Evolutionary conservation across 371 early-diverging fungal species (phyloP).

Genomic region (Actinomucor elegans): DNA sequence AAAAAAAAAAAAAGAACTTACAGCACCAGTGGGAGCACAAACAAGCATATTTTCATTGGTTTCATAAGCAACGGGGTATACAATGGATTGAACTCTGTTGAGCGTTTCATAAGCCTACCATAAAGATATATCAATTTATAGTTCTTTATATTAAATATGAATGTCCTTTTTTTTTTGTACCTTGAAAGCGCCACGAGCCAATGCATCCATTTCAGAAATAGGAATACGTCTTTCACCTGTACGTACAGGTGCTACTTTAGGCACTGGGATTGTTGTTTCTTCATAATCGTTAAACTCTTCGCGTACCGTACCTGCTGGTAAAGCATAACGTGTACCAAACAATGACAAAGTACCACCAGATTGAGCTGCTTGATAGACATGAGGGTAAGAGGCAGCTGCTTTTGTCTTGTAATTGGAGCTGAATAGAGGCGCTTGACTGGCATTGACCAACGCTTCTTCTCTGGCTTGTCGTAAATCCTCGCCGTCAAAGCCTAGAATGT

Average conservation of each 20-base stretch:
- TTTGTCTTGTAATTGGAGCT: conserved; percentile 38
- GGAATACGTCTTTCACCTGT: conserved; percentile 58
- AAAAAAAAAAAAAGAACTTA: conserved; percentile 53
- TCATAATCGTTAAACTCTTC: conserved; percentile 73
- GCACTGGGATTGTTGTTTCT: conserved; percentile 78
- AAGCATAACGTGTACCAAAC: conserved; percentile 66
- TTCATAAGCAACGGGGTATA: conserved; percentile 89
- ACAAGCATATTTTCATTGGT: conserved; percentile 98
- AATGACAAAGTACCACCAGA: conserved; percentile 53
- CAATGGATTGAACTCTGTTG: conserved; percentile 94
- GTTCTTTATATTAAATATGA: no score
- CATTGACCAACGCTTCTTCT: conserved; percentile 51
- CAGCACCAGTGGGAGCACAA: conserved; percentile 99
- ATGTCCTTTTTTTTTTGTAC: conserved; percentile 35
- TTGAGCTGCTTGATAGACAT: conserved; percentile 60
- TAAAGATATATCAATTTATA: neutral
- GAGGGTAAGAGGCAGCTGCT: conserved; percentile 46
- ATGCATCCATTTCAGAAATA: conserved; percentile 69
- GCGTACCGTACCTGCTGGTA: conserved; percentile 72
- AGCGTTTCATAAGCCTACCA: conserved; percentile 76
- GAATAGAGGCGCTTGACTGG: conserved; percentile 39
- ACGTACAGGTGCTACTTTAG: conserved; percentile 59
- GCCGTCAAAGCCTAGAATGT: conserved; percentile 57
- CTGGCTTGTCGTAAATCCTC: conserved; percentile 52
- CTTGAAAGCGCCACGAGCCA: conserved; percentile 78